Evolutionary conservation across 441 rosid species (phyloP).

Genomic region (Aleurites moluccanus): DNA sequence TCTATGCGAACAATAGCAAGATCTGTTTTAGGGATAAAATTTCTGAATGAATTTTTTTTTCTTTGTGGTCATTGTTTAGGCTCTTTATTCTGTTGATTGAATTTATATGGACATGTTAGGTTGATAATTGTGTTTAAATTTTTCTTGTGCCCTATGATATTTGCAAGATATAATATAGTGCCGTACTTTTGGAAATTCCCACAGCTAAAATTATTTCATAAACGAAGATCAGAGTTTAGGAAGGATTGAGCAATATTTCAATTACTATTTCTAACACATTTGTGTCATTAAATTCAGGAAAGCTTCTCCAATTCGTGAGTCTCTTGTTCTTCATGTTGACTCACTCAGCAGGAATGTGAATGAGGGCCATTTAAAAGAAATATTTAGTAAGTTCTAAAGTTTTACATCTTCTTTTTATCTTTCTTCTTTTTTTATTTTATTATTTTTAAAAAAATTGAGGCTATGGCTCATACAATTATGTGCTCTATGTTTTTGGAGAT

Average conservation of each 20-base stretch:
- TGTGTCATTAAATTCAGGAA: conserved; percentile 57
- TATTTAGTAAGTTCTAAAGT: conserved; percentile 58
- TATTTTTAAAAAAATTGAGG: not conserved
- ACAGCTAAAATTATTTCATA: not conserved
- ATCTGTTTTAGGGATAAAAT: too few relatives aligned
- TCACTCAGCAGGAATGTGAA: conserved; percentile 89
- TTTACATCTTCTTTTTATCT: not conserved
- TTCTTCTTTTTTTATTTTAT: too few relatives aligned
- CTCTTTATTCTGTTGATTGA: not conserved
- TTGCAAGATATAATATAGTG: not conserved
- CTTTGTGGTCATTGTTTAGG: not conserved
- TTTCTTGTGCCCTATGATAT: not conserved
- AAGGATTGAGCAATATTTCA: not conserved
- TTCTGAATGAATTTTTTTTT: too few relatives aligned
- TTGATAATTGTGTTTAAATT: not conserved
- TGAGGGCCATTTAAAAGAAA: conserved; percentile 94
- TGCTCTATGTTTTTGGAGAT: not conserved
- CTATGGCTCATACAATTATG: not conserved
- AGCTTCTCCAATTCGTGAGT: conserved; percentile 69
- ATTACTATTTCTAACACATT: not conserved
- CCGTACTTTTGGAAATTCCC: not conserved
- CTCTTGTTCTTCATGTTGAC: conserved; percentile 79
- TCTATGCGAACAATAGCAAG: too few relatives aligned
- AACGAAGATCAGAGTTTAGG: not conserved
- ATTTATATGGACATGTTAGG: not conserved